Percentiles rank a stretch among this genome's conserved stretches.
phyloP scores from a whole-genome alignment of 2,329 filamentous ascomycete genomes.

The Trichoderma afroharzianum region DNA sequence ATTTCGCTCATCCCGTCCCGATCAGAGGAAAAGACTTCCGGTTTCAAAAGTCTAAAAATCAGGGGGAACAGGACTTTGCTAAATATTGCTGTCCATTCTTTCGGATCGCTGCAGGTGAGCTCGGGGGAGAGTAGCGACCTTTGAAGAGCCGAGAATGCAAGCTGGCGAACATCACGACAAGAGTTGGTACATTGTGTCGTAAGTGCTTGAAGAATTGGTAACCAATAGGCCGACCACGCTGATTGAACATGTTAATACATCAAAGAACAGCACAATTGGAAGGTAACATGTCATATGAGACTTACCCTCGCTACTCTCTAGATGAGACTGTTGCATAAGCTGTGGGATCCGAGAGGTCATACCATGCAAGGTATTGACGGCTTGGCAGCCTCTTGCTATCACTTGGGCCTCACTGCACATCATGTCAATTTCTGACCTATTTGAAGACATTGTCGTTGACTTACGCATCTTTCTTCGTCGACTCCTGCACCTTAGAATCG shows the following conservation, averaged over 20 bases:
- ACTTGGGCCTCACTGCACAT: constrained; percentile 52
- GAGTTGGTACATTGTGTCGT: constrained; percentile 91
- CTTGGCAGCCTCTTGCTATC: constrained; percentile 73
- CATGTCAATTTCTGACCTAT: constrained; percentile 30
- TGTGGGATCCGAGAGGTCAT: constrained; percentile 78
- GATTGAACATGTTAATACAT: constrained; percentile 19
- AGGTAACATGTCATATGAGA: neutral
- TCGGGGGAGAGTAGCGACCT: constrained; percentile 80
- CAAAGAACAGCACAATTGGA: neutral
- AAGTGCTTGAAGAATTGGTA: constrained; percentile 85
- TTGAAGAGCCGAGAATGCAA: constrained; percentile 83
- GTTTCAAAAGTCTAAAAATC: constrained; percentile 81
- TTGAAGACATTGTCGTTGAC: neutral
- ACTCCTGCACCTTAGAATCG: neutral
- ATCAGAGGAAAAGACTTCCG: constrained; percentile 90
- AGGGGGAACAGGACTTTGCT: constrained; percentile 89
- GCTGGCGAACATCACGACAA: constrained; percentile 85
- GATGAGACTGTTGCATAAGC: constrained; percentile 87
- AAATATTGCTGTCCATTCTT: constrained; percentile 95
- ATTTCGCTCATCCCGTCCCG: constrained; percentile 94
- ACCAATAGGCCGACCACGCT: constrained; percentile 98
- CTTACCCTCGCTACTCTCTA: constrained; percentile 78
- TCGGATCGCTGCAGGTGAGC: constrained; percentile 75
- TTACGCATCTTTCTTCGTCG: neutral
- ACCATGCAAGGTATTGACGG: constrained; percentile 75